Evolutionary conservation across 306 rosid species (phyloP).

Genomic region (Lithocarpus polystachyus): DNA sequence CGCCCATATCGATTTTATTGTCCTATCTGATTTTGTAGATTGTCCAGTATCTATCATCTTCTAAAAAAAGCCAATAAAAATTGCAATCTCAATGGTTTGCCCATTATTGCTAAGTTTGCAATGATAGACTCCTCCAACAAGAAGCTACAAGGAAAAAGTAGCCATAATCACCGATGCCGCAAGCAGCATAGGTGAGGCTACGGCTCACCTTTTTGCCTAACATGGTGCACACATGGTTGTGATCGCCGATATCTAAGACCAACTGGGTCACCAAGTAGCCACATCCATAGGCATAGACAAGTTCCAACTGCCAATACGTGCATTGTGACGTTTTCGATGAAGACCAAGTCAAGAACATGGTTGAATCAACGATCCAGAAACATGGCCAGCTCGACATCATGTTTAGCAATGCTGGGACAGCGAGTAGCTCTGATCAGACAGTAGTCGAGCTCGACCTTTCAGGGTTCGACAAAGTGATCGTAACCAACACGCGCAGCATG

Average conservation of each 20-base stretch:
- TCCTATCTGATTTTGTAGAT: no score
- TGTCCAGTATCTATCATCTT: no score
- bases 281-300: slow-evolving; percentile 34
- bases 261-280: slow-evolving; percentile 36
- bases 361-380: slow-evolving; percentile 28
- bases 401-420: slow-evolving; percentile 54
- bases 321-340: slow-evolving; percentile 57
- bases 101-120: not conserved
- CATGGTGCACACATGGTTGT: slow-evolving; percentile 46
- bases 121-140: slow-evolving; percentile 9
- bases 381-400: slow-evolving; percentile 47
- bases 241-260: slow-evolving; percentile 53
- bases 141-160: slow-evolving; percentile 42
- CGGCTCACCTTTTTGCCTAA: slow-evolving; percentile 34
- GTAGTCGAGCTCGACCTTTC: slow-evolving; percentile 38
- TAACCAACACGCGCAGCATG: slow-evolving; percentile 28
- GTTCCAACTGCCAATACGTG: slow-evolving; percentile 37
- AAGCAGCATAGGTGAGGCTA: slow-evolving; percentile 62
- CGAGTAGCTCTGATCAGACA: slow-evolving; percentile 20
- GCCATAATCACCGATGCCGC: slow-evolving; percentile 55
- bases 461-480: slow-evolving; percentile 17
- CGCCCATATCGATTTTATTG: no score
- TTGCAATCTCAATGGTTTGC: no score
- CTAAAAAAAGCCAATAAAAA: no score
- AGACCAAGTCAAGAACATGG: slow-evolving; percentile 37